phyloP scores from a whole-genome alignment of 208 protist genomes.

The Crithidia brevicula region DNA sequence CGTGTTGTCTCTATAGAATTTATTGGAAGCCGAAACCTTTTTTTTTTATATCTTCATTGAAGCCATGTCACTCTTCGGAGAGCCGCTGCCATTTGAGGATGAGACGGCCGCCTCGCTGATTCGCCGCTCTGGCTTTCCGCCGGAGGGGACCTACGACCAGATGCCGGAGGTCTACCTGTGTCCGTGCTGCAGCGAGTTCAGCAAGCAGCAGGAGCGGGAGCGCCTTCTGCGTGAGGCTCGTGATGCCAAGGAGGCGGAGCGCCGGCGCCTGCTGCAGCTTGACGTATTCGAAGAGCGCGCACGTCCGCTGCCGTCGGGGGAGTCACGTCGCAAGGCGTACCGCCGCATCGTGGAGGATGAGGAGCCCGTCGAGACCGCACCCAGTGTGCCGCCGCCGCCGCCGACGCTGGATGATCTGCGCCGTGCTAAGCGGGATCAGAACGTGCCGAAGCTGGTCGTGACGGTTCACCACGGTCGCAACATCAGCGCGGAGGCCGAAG shows the following conservation, averaged over 20 bases:
- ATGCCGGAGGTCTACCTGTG: slow-evolving; percentile 86
- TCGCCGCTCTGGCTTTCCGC: slow-evolving; percentile 81
- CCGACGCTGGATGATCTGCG: slow-evolving; percentile 74
- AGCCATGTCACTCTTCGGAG: slow-evolving; percentile 86
- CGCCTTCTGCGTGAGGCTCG: slow-evolving; percentile 55
- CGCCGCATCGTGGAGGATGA: slow-evolving; percentile 54
- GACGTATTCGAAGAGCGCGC: slow-evolving; percentile 91
- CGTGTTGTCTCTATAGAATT: no score
- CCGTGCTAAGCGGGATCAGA: slow-evolving; percentile 42
- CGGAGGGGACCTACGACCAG: slow-evolving; percentile 77
- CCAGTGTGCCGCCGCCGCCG: slow-evolving; percentile 67
- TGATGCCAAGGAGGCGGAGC: slow-evolving; percentile 74
- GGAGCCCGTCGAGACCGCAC: slow-evolving; percentile 30
- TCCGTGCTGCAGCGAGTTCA: slow-evolving; percentile 85
- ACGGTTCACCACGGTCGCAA: slow-evolving; percentile 88
- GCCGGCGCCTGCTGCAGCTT: slow-evolving; percentile 75
- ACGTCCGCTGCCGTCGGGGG: slow-evolving; percentile 46
- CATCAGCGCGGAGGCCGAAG: slow-evolving; percentile 53
- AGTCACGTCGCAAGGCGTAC: slow-evolving; percentile 46
- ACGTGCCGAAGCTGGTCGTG: slow-evolving; percentile 76
- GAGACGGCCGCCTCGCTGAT: slow-evolving; percentile 89
- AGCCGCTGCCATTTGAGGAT: slow-evolving; percentile 85
- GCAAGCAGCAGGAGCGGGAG: slow-evolving; percentile 59
- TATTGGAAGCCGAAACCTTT: no score
- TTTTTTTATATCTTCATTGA: background rate